Base-by-base conservation (phyloP, 2,329 filamentous ascomycete species). In the Beauveria bassiana region DNA sequence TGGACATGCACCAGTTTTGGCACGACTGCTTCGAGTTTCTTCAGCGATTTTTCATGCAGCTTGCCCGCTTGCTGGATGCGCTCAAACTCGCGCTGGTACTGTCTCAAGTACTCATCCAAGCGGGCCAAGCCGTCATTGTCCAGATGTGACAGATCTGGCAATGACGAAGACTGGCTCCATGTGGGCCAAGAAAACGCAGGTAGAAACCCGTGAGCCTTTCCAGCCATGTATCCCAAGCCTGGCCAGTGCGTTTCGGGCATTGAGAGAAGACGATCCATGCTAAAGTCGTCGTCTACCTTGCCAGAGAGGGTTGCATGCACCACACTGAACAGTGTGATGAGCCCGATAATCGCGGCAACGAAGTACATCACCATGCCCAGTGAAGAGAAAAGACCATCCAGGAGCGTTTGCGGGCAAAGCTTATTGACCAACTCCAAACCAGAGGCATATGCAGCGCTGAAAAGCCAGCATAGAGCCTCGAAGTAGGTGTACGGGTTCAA, bases 1-100 rank as follows among this genome's bases (percentile, higher is more conserved):
- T 80, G 77, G 65, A 88, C 79, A 63, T 82, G 80, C 5, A 90
- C 74, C 10, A 81, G 66, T 14, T 80, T 76, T 0, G 88, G 87
- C 3, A 90, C 71, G 4, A 81, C 72, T 0, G 73, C 66, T 52
- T 80, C 69, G 3, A 88, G 68, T 40, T 77, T 76, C 16, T 76
- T 66, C 5, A 80, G 66, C 0, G 77, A 72, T 2, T 68, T 69
- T 0, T 74, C 68, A 22, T 80, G 75, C 1, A 77, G 66, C 10
- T 71, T 69, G 3, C 65, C 65, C 3, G 71, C 66, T 6, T 70
- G 66, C 22, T 68, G 68, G 51, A 77, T 57, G 5, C 66, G 59
- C 7, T 69, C 65, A 5, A 77, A 64, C 31, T 71, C 71, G 9
- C 69, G 68, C 26, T 71, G 66, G 51, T 73, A 69, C 42, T 67